A percentile compares a stretch with the other conserved stretches of the same genome.
Evolutionary conservation across 1,139 yeast species (phyloP).

Genomic region (Yamadazyma membranifaciens): DNA sequence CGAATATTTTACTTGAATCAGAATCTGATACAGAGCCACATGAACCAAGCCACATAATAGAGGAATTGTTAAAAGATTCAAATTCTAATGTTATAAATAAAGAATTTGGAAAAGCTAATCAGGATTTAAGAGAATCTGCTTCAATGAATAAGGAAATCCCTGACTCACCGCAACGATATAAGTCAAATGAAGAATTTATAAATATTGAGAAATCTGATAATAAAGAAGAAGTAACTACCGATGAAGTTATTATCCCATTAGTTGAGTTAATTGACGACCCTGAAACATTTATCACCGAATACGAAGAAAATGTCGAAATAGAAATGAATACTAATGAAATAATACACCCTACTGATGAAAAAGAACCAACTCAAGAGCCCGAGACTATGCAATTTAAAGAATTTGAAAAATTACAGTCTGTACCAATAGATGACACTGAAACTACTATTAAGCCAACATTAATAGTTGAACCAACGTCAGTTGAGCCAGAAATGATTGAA

Average conservation of each 20-base stretch:
- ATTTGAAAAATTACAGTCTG: conserved; percentile 1
- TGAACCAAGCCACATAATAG: no score
- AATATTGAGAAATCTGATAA: neutral
- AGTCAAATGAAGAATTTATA: no score
- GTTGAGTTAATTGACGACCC: conserved; percentile 1
- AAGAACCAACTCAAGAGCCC: conserved; percentile 8
- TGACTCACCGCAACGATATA: no score
- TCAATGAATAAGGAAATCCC: no score
- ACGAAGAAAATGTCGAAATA: conserved; percentile 9
- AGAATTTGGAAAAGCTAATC: no score
- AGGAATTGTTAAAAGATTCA: no score
- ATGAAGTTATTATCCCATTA: neutral
- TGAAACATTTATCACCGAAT: conserved; percentile 8
- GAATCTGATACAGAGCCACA: no score
- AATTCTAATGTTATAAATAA: no score
- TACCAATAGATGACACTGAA: conserved; percentile 1
- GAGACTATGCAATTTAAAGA: neutral
- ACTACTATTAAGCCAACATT: conserved; percentile 8
- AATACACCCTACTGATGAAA: conserved; percentile 10
- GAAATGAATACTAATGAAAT: conserved; percentile 8
- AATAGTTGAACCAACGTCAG: conserved; percentile 9
- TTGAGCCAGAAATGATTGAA: conserved; percentile 10
- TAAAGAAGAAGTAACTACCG: neutral
- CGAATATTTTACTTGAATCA: neutral
- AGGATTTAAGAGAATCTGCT: no score